Evolutionary conservation across 2,329 filamentous ascomycete species (phyloP).

Genomic region (Lecanicillium sp.): DNA sequence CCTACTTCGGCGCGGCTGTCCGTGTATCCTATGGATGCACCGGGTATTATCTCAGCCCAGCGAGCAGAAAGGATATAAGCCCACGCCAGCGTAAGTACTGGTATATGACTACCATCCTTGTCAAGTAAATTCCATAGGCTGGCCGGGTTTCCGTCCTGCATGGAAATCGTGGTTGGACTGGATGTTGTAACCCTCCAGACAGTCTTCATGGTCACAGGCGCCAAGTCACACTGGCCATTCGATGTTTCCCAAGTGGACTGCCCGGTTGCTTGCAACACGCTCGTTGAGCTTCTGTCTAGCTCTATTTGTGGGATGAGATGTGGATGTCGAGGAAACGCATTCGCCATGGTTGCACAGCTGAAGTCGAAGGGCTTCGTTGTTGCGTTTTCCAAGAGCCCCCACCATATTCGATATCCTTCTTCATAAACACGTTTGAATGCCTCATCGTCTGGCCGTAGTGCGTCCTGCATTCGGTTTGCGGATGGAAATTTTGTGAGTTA

Average conservation of each 20-base stretch:
- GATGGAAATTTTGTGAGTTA: too few species aligned
- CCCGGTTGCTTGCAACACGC: not conserved
- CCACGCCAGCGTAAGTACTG: slow-evolving; percentile 12
- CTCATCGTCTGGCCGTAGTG: slow-evolving; percentile 6
- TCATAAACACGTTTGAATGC: slow-evolving; percentile 4
- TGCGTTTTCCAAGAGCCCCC: not conserved
- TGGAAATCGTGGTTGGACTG: not conserved
- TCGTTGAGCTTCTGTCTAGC: not conserved
- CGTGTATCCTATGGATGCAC: slow-evolving; percentile 4
- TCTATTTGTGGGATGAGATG: slow-evolving; percentile 1
- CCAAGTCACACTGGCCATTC: not conserved
- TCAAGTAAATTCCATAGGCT: not conserved
- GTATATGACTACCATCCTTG: slow-evolving; percentile 3
- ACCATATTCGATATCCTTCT: slow-evolving; percentile 7
- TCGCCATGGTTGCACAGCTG: not conserved
- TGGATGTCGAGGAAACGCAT: slow-evolving; percentile 6
- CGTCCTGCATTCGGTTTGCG: slow-evolving; percentile 6
- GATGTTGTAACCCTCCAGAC: not conserved
- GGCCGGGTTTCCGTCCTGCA: not conserved
- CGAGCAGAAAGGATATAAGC: slow-evolving; percentile 11
- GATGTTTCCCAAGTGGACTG: not conserved
- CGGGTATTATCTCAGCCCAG: slow-evolving; percentile 11
- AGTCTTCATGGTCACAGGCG: slow-evolving; percentile 2
- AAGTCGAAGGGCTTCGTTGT: not conserved
- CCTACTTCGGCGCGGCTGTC: slow-evolving; percentile 3